Evolutionary conservation across 441 rosid species (phyloP).

Genomic region (California macrophylla): DNA sequence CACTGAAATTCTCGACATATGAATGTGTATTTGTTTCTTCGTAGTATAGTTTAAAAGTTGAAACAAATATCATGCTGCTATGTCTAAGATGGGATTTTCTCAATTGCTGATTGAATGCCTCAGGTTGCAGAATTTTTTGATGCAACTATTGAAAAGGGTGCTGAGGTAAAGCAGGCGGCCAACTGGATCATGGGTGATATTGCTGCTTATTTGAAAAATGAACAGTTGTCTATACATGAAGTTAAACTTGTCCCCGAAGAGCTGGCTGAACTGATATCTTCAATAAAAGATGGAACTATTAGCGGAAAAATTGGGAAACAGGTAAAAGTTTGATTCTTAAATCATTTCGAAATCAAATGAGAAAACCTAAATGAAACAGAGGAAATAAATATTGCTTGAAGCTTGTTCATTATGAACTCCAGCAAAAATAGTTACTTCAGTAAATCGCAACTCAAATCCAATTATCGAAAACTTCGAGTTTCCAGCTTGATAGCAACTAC

Average conservation of each 20-base stretch:
- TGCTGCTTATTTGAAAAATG: conserved; percentile 78
- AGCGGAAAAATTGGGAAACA: conserved; percentile 91
- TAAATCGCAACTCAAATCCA: not conserved
- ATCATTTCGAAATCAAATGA: not conserved
- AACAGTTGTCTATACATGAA: conserved; percentile 55
- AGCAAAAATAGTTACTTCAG: not conserved
- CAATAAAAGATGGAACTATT: conserved; percentile 72
- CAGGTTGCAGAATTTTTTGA: conserved; percentile 82
- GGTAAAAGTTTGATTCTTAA: conserved; percentile 33
- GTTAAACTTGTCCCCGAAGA: conserved; percentile 63
- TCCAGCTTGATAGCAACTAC: not conserved
- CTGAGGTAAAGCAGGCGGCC: conserved; percentile 67
- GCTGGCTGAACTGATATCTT: conserved; percentile 74
- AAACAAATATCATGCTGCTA: conserved; percentile 7
- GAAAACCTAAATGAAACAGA: not conserved
- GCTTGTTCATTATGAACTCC: not conserved
- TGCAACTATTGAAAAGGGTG: conserved; percentile 61
- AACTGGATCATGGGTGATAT: conserved; percentile 95
- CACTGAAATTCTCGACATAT: no score
- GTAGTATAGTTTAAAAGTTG: conserved; percentile 2
- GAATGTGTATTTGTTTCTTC: not conserved
- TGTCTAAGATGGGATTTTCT: conserved; percentile 11
- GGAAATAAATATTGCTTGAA: not conserved
- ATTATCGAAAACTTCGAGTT: no score
- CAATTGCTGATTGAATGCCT: conserved; percentile 19